Conservation (phyloP, 2,329 filamentous ascomycete species). For the Graphilbum fragrans region DNA sequence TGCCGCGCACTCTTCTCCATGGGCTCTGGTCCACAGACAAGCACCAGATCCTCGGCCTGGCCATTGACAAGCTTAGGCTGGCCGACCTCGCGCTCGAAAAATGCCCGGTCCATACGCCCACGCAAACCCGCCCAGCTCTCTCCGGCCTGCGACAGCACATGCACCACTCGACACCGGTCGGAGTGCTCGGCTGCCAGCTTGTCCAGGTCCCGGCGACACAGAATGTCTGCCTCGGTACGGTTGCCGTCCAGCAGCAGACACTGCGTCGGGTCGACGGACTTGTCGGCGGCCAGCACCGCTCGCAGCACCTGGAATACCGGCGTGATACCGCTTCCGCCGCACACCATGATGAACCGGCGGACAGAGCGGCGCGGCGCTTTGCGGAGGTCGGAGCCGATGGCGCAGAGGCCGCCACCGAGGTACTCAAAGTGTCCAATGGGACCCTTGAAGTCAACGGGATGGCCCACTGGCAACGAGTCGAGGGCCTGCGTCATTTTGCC, state of each 20-base stretch:
- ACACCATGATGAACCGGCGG: constrained; percentile 71
- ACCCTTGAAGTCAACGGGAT: constrained; percentile 74
- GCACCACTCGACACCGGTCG: constrained; percentile 49
- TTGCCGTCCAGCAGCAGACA: constrained; percentile 76
- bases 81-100: constrained; percentile 48
- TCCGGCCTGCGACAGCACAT: constrained; percentile 54
- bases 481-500: constrained; percentile 77
- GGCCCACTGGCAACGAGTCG: constrained; percentile 58
- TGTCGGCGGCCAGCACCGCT: constrained; percentile 56
- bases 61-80: constrained; percentile 1
- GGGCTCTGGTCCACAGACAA: constrained; percentile 68
- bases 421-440: constrained; percentile 82
- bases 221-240: constrained; percentile 64
- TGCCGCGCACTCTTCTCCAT: constrained; percentile 57
- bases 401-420: constrained; percentile 50
- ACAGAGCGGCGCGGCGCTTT: constrained; percentile 43
- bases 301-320: constrained; percentile 77
- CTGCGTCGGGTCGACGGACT: constrained; percentile 48
- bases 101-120: constrained; percentile 51
- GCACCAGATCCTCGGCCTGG: constrained; percentile 46
- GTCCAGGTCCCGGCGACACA: constrained; percentile 65
- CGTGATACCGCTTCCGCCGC: constrained; percentile 82
- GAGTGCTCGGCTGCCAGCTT: constrained; percentile 36
- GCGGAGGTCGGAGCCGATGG: constrained; percentile 27
- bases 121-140: constrained; percentile 54